Percentiles rank a stretch among this genome's conserved stretches.
These are phyloP conservation scores for Sclerotinia borealis DNA, from an alignment of 2,329 filamentous ascomycete species.

Conservation along the genomic window DNA sequence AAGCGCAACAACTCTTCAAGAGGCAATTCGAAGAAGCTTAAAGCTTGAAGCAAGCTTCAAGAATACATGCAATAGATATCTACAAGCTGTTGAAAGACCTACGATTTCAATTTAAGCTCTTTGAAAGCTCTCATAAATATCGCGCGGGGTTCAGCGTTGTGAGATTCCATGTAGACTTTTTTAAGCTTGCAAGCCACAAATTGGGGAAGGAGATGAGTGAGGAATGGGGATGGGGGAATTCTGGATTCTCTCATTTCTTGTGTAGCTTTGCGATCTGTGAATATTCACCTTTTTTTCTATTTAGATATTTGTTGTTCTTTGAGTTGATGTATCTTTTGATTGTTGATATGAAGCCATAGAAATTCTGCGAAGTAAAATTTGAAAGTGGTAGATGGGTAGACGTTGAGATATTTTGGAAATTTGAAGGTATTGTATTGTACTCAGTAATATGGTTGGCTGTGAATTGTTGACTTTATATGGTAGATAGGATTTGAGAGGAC, in stretches of 20 bases:
- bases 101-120: constrained; percentile 31
- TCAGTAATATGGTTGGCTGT: no score
- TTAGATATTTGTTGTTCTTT: background rate
- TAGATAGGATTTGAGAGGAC: background rate
- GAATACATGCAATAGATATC: constrained; percentile 19
- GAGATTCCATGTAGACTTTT: constrained; percentile 25
- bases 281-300: constrained; percentile 1
- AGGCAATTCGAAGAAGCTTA: constrained; percentile 17
- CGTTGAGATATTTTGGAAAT: background rate
- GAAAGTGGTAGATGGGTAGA: background rate
- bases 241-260: background rate
- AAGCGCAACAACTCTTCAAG: background rate
- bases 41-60: constrained; percentile 20
- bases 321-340: background rate
- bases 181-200: constrained; percentile 9
- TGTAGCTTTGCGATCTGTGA: background rate
- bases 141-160: constrained; percentile 29
- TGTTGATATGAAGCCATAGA: background rate
- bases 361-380: background rate
- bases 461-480: constrained; percentile 1
- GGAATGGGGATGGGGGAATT: background rate
- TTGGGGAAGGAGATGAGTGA: no score
- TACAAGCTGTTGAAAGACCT: constrained; percentile 31
- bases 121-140: constrained; percentile 30
- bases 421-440: background rate